Conservation (phyloP, 768 basidiomycete species). For the Mycena chlorophos region DNA sequence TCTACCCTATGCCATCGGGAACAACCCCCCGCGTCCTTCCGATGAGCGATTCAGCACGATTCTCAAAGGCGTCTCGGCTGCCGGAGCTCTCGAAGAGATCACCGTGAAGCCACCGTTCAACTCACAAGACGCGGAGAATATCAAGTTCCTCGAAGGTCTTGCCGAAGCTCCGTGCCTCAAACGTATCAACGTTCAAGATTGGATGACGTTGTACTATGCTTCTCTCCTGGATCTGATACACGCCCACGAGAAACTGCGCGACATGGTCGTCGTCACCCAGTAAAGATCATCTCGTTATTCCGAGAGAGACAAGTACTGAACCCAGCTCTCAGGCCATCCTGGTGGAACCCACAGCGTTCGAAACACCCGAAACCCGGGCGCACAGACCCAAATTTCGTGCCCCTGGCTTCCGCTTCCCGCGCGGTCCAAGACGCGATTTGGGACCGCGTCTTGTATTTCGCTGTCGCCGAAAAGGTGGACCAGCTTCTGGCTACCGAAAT, state of each 20-base stretch:
- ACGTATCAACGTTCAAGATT: background rate
- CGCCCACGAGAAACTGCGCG: background rate
- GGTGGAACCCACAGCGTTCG: background rate
- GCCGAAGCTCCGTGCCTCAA: background rate
- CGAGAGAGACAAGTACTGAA: too few species aligned
- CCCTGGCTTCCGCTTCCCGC: background rate
- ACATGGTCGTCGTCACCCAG: background rate
- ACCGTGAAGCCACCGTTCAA: background rate
- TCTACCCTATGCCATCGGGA: background rate
- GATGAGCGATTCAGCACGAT: background rate
- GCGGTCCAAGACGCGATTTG: constrained; percentile 8
- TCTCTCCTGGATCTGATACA: background rate
- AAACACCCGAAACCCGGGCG: background rate
- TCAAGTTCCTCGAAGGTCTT: background rate
- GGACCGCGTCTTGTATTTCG: constrained; percentile 11
- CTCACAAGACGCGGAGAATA: background rate
- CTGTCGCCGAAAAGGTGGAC: background rate
- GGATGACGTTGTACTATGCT: background rate
- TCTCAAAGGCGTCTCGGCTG: background rate
- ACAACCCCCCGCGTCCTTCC: background rate
- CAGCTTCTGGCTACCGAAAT: background rate
- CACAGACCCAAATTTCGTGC: constrained; percentile 3
- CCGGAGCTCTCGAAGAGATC: background rate
- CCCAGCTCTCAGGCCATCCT: background rate
- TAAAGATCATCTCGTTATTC: background rate